Base-by-base conservation (phyloP, 768 basidiomycete species). In the Kockovaella imperatae region DNA sequence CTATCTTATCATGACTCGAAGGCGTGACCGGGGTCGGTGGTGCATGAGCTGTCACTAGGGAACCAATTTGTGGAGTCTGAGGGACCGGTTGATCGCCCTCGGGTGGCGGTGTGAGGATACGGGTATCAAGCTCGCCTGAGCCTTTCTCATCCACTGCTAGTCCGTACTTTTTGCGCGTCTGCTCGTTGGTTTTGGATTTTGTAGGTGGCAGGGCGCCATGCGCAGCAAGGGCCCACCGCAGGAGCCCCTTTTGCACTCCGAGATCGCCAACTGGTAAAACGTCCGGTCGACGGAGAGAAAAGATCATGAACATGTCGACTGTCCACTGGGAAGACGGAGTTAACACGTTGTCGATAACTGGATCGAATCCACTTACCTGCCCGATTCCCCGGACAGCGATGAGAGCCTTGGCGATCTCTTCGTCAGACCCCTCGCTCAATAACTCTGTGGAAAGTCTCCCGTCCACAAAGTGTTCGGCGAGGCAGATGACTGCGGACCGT, bases 251-350 rank as follows among this genome's bases (percentile, higher is more conserved):
- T 44, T 91, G 87, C 0, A 91, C 83, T 13, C 87, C 87, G 14
- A 91, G 76, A 59, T 91, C 88, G 6, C 69, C 87, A 25, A 79
- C 75, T 11, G 83, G 80, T 1, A 91, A 75, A 45, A 95, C 83
- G 65, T 91, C 80, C 1, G 85, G 85, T 17, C 87, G 80, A 0
- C 87, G 77, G 26, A 90, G 74, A 2, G 86, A 83, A 70, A 91
- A 93, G 35, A 95, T 86, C 13, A 84, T 78, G 62, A 91, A 91
- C 89, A 91, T 91, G 60, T 89, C 83, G n/a, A 88, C 86, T 78
- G 72, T 47, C 63, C 60, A 59, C 50, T 54, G 15, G 31, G 31
- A 32, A 32, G 17, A 17, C 11, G 31, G 31, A 32, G 31, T 10
- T 10, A 17, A 32, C 31, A 17, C 31, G 31, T 17, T 17, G 31